Base-by-base conservation (phyloP, 805 yeast species). In the Brettanomyces sp. region DNA sequence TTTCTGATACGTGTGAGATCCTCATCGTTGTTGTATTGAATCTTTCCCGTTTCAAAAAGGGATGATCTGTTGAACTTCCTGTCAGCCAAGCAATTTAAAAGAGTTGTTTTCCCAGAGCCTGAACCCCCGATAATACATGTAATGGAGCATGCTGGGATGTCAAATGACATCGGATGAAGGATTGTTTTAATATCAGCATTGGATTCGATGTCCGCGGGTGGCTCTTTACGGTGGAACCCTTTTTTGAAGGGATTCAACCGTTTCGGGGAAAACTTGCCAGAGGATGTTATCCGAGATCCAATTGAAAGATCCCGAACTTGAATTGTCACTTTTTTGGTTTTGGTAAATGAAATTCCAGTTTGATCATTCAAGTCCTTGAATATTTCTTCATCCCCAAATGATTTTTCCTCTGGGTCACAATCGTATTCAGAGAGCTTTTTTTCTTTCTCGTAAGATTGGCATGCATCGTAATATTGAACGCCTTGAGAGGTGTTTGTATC, bases 81-180 rank as follows among this genome's bases (percentile, higher is more conserved):
- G 41, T 77, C 73, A 0, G 87, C 79, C 42, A 83, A 59, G 0
- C 78, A 77, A 57, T 87, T 87, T 22, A 87, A 65, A 39, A 87
- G 59, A 0, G 95, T 85, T 0, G 95, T 87, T 56, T 88, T 87
- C 3, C 95, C 95, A 3, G 88, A 79, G 0, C 95, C 95, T 0
- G 90, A 82, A 0, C 95, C 91, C 3, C 95, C 96, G 67, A 88
- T 74, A 8, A 87, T 83, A 5, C 95, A 95, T 62, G 87, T 71
- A 36, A 88, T 62, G 8, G 82, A 68, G 14, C 86, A 85, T 12
- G 75, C 60, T 0, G 77, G 74, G 9, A 85, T 67, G 43, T 77
- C 79, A 49, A 85, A 71, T 2, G 85, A 76, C 41, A 85, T 67
- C 25, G 77, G 61, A 34, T 72, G 58, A 3, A 79, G 64, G 25